Evolutionary conservation across 2,329 filamentous ascomycete genomes (phyloP), one percentile per base, ranked within the genome.

Genomic region (Cercospora sojina): DNA sequence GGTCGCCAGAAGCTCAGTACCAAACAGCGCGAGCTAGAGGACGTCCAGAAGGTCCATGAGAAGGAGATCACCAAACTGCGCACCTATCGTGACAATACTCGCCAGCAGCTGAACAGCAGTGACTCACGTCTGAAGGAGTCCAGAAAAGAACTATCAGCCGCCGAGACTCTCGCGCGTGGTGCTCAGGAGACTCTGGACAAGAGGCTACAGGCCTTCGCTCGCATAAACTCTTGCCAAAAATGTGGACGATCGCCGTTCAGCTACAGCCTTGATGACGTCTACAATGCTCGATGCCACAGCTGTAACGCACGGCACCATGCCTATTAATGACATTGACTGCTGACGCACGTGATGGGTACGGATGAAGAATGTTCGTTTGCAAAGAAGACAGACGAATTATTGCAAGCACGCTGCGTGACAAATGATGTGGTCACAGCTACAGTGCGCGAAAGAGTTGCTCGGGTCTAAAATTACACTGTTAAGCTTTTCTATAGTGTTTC

Each of bases 401-500:
- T 29, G 47, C 29, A 53, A 13, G 8, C 7, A 23, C 43, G 3
- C 47, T 53, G 12, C 16, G 47, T 6, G 27, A 9, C 2, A 3
- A 27, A 27, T 13, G 47, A 9, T n/a, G 13, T 23, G 27, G 47
- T 3, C 47, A n/a, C 7, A n/a, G 47, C 47, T 3, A 51, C 5
- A n/a, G 6, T 16, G 53, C 1, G 53, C 29, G 16, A 7, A 31
- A 57, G 5, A 20, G 10, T 23, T 18, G 31, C 18, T 31, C 29
- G 18, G 10, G 6, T 35, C 27, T 35, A 27, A 23, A 10, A 23
- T 13, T 18, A 32, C 27, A 57, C 29, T n/a, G 16, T 32, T 8
- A 5, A 57, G 16, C 53, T 18, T 27, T 1, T 38, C 35, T 63
- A 74, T 25, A 75, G 62, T 25, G 87, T 79, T 32, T 77, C 76